These are phyloP conservation scores for Cynara cardunculus DNA, from an alignment of 129 eudicot genomes.

Conservation along the genomic window DNA sequence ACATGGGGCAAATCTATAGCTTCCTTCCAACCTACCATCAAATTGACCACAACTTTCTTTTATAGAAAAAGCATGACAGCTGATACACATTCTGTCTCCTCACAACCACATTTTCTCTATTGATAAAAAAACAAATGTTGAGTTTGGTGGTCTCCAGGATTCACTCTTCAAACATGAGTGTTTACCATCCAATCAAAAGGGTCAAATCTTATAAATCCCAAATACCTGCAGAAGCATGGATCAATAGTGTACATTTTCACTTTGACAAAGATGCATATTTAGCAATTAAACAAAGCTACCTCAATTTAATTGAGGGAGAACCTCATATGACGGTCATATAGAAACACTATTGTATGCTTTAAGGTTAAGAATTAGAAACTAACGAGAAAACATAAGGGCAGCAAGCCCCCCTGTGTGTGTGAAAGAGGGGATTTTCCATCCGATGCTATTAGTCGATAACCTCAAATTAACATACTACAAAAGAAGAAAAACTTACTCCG, in stretches of 20 bases:
- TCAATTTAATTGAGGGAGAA: not conserved
- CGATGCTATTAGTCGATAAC: not conserved
- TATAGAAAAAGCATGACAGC: not conserved
- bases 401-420: not conserved
- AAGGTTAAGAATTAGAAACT: not conserved
- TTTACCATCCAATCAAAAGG: not conserved
- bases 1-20: not conserved
- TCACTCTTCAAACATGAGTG: not conserved
- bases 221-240: constrained; percentile 1
- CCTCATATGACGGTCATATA: not conserved
- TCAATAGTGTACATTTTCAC: constrained; percentile 4
- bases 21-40: not conserved
- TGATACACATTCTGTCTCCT: not conserved
- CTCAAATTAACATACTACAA: not conserved
- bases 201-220: not conserved
- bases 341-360: not conserved
- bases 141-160: not conserved
- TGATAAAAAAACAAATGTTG: not conserved
- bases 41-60: not conserved
- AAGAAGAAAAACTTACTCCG: constrained; percentile 32
- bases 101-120: not conserved
- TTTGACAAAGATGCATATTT: not conserved
- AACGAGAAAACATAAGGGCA: not conserved
- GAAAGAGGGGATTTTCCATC: not conserved
- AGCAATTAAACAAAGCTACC: constrained; percentile 1